Evolutionary conservation across 768 basidiomycete genomes (phyloP).

Genomic region (Tulasnella sp.): DNA sequence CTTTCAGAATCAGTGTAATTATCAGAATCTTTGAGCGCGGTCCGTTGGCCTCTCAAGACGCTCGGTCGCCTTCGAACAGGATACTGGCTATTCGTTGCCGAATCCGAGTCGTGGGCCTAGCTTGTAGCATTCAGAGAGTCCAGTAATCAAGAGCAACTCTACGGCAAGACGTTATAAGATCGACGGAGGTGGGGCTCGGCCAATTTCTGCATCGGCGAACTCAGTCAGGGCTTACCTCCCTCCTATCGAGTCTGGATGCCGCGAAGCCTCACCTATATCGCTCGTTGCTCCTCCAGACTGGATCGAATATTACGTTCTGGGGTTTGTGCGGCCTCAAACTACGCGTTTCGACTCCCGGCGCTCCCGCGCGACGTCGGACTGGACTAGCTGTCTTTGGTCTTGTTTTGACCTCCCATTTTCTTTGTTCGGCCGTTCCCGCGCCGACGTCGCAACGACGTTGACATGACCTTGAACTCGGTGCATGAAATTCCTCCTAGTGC

Average conservation of each 20-base stretch:
- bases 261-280: background rate
- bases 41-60: too few species aligned
- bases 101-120: too few species aligned
- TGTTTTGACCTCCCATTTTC: background rate
- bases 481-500: background rate
- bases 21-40: too few species aligned
- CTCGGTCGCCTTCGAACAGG: too few species aligned
- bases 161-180: too few species aligned
- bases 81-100: too few species aligned
- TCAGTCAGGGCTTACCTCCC: background rate
- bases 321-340: background rate
- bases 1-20: too few species aligned
- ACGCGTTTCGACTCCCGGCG: background rate
- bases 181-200: background rate
- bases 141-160: too few species aligned
- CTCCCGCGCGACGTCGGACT: background rate
- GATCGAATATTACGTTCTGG: background rate
- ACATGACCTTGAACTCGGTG: background rate
- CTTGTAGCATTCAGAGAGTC: too few species aligned
- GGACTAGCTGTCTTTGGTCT: background rate
- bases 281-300: background rate
- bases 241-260: background rate
- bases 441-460: background rate
- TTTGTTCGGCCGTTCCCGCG: background rate
- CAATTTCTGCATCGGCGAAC: background rate